Evolutionary conservation across 345 rosid species (phyloP).

Genomic region (Syzygium oleosum): DNA sequence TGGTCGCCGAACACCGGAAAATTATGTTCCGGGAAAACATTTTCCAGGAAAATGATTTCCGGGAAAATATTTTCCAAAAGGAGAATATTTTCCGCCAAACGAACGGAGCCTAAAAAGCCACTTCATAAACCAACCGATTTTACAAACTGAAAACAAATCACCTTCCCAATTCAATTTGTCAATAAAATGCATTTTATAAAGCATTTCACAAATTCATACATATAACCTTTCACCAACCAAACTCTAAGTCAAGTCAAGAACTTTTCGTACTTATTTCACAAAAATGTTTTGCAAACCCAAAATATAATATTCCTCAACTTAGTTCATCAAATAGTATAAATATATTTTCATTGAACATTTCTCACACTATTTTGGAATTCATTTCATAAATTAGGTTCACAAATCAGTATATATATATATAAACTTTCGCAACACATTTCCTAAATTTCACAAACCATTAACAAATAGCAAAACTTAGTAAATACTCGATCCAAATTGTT

Average conservation of each 20-base stretch:
- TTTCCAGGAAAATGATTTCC: too few relatives aligned
- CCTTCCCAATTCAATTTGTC: not conserved
- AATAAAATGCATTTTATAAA: not conserved
- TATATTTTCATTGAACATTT: not conserved
- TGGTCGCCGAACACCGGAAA: too few relatives aligned
- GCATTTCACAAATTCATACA: not conserved
- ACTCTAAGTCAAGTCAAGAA: not conserved
- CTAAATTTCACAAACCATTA: not conserved
- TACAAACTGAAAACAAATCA: not conserved
- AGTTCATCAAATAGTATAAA: too few relatives aligned
- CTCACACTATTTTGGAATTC: not conserved
- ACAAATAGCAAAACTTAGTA: too few relatives aligned
- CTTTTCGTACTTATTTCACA: not conserved
- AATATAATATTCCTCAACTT: too few relatives aligned
- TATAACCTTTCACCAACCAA: not conserved
- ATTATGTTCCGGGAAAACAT: too few relatives aligned
- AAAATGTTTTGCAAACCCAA: not conserved
- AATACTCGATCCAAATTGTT: not conserved
- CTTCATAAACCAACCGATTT: fast-evolving
- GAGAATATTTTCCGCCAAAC: too few relatives aligned
- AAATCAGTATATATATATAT: too few relatives aligned
- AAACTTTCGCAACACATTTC: not conserved
- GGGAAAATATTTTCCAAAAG: too few relatives aligned
- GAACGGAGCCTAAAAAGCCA: too few relatives aligned
- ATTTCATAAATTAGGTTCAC: not conserved